A percentile compares a stretch with the other conserved stretches of the same genome.
Conservation (phyloP, 495 filamentous ascomycete genomes). For the Hyaloscypha variabilis region DNA sequence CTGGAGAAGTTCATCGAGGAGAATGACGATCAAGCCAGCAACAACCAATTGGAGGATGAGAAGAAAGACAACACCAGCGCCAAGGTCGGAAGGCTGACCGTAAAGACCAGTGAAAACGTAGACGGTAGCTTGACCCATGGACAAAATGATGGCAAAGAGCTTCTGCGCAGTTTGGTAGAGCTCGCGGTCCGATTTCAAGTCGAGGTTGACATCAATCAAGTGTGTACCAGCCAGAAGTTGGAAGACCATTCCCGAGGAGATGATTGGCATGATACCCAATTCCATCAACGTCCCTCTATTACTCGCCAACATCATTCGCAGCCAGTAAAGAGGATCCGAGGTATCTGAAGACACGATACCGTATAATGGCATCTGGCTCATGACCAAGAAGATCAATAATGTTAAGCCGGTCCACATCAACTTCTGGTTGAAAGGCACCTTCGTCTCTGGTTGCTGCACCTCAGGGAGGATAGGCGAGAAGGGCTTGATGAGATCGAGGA, state of each 20-base stretch:
- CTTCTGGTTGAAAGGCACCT: conserved; percentile 98
- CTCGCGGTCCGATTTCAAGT: conserved; percentile 99
- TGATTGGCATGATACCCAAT: conserved; percentile 97
- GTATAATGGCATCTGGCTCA: conserved; percentile 99
- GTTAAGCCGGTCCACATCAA: conserved; percentile 99
- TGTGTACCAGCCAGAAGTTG: conserved; percentile 99
- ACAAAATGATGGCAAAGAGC: conserved; percentile 97
- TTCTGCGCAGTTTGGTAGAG: conserved; percentile 99
- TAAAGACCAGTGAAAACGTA: conserved; percentile 98
- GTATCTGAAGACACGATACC: conserved; percentile 96
- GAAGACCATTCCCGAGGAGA: conserved; percentile 99
- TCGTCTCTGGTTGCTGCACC: conserved; percentile 95
- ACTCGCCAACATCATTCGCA: conserved; percentile 99
- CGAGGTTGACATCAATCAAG: conserved; percentile 98
- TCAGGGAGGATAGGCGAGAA: conserved; percentile 99
- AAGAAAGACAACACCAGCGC: conserved; percentile 96
- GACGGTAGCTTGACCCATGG: conserved; percentile 94
- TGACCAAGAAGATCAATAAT: conserved; percentile 97
- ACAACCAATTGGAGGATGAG: conserved; percentile 96
- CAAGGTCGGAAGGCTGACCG: conserved; percentile 92
- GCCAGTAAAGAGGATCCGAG: conserved; percentile 98
- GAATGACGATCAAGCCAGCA: conserved; percentile 97
- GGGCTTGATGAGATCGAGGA: conserved; percentile 99
- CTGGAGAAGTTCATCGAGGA: conserved; percentile 98
- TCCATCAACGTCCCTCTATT: conserved; percentile 99